Evolutionary conservation across 2,329 filamentous ascomycete genomes (phyloP), one percentile per base, ranked within the genome.

Genomic region (Colletotrichum lindemuthianum): DNA sequence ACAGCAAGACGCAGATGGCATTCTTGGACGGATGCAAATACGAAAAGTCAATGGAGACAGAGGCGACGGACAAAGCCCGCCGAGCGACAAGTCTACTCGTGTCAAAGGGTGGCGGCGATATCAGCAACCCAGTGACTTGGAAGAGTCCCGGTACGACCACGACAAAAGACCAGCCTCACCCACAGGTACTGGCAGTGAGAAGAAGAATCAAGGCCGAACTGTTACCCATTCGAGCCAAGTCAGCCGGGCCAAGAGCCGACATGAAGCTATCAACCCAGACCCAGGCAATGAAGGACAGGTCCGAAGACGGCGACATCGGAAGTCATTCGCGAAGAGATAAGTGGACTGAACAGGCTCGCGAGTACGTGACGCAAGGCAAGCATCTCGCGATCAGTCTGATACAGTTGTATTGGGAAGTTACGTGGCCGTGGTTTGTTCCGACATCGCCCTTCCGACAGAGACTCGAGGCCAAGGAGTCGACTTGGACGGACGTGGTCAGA

Each of bases 301-400:
- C 63, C 63, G 63, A 63, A 61, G 63, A 44, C 63, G 63, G 63
- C 63, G 63, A 39, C 63, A 57, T 52, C 63, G 63, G 51, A 65
- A 16, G 63, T 65, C 63, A 47, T 65, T 65, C 57, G 63, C 47
- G 15, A 57, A 63, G 51, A 39, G 47, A 51, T 16, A 40, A n/a
- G 45, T 47, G 51, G 51, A 36, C 45, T n/a, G 55, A 43, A 33
- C 39, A 24, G 33, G 41, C 49, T 24, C 40, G 51, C 37, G 37
- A 56, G 36, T 33, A 36, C 58, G 58, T 47, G 40, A 57, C 15
- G 24, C 50, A 52, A 54, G 58, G 60, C 57, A 54, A 60, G 50
- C 49, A 60, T 56, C 59, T 64, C n/a, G 39, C 34, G 33, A 47
- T 48, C 32, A 60, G 44, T 16, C 16, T 52, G 13, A 52, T 33